A percentile compares a stretch with the other conserved stretches of the same genome.
Conservation (phyloP, 2,329 filamentous ascomycete genomes). For the Pestalotiopsis sp. region DNA sequence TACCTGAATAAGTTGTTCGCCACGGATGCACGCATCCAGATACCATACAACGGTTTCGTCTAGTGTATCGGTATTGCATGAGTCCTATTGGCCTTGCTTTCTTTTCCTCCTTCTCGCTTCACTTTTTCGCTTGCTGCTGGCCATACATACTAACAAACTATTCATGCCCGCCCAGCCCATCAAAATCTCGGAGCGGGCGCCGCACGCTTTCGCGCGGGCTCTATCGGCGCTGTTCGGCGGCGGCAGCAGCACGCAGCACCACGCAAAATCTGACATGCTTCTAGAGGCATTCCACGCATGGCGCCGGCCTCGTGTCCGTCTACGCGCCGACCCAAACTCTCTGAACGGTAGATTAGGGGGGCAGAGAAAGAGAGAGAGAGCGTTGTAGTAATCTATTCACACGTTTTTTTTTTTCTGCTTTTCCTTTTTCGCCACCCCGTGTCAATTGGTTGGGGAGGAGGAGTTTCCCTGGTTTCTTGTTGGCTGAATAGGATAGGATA, state of each 20-base stretch:
- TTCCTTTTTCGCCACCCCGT: neutral
- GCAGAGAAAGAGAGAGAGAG: neutral
- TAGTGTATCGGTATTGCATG: neutral
- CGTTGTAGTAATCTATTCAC: neutral
- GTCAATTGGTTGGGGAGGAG: too few species aligned
- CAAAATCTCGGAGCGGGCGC: neutral
- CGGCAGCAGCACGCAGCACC: too few species aligned
- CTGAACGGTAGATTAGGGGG: neutral
- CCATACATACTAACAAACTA: neutral
- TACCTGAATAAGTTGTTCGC: neutral
- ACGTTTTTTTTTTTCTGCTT: neutral
- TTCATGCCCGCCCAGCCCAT: neutral
- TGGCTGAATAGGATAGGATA: neutral
- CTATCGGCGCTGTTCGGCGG: neutral
- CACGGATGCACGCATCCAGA: neutral
- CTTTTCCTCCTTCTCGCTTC: neutral
- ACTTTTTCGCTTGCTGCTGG: neutral
- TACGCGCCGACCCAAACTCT: neutral
- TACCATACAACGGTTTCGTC: neutral
- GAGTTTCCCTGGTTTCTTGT: neutral
- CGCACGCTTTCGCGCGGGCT: neutral
- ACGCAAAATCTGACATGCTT: neutral
- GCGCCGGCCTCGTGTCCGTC: neutral
- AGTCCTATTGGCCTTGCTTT: neutral
- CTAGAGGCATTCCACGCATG: slow-evolving; percentile 4